Base-by-base conservation (phyloP, 169 alveolate species). In the Plasmodium ovale region DNA sequence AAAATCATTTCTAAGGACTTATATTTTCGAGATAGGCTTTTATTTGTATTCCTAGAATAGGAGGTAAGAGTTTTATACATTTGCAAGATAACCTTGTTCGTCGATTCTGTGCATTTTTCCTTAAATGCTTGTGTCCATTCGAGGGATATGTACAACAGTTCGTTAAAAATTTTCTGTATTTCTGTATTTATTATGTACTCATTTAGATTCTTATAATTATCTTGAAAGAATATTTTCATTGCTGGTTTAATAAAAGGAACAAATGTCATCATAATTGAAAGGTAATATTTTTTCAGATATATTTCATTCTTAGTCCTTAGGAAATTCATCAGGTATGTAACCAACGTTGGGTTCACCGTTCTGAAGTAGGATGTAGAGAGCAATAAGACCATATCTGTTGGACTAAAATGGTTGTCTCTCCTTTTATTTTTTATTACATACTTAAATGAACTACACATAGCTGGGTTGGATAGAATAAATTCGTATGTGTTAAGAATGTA, bases 231-330 rank as follows among this genome's bases (percentile, higher is more conserved):
- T 51, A 82, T 65, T 65, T 82, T 82, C 44, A 65, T 25, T 51
- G 90, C 90, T 31, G 90, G 90, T 39, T 82, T 82, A 33, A 82
- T 82, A 42, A 82, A 82, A 0, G 90, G 84, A 27, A 42, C 35
- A 42, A 82, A 53, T 27, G 90, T 19, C 53, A 82, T 9, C 47
- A 82, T 19, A 31, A 27, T 72, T 16, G 51, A n/a, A 27, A 82
- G 69, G 59, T 51, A 82, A 19, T 82, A 82, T 33, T 65, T 64
- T 23, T 42, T 56, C 69, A 82, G 12, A 16, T 82, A 31, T 7
- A 53, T 19, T 16, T 37, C 51, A 23, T 29, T 65, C 3, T 82
- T 64, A 56, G 84, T 82, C 42, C 3, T 49, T 25, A 82, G 19
- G 29, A 82, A 82, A 1, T 23, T 12, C n/a, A 35, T 33, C 19